A percentile compares a stretch with the other conserved stretches of the same genome.
These are phyloP conservation scores for Chernovozyma aurita DNA, from an alignment of 1,139 yeast species.

Conservation along the genomic window DNA sequence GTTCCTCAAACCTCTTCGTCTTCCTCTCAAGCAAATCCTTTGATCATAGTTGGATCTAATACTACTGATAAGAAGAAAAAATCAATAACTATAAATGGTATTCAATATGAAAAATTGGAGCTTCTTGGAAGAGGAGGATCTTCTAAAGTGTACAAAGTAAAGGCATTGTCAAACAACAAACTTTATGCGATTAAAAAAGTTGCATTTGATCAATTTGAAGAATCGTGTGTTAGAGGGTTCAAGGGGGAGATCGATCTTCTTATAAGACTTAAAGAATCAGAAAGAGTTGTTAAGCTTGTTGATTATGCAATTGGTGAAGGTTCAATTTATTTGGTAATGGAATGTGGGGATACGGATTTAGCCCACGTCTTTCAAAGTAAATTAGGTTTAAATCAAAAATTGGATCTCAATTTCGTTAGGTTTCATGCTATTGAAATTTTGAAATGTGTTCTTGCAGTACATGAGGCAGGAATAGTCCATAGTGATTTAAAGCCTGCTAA, in stretches of 20 bases:
- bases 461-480: conserved; percentile 83
- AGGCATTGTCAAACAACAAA: conserved; percentile 45
- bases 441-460: conserved; percentile 84
- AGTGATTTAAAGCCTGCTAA: conserved; percentile 96
- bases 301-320: conserved; percentile 70
- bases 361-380: conserved; percentile 74
- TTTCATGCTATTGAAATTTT: conserved; percentile 79
- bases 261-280: conserved; percentile 52
- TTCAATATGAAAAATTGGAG: conserved; percentile 70
- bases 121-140: conserved; percentile 90
- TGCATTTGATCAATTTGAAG: conserved; percentile 75
- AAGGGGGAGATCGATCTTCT: conserved; percentile 86
- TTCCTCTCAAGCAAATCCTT: conserved; percentile 1
- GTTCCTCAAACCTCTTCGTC: background rate
- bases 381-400: conserved; percentile 35
- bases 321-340: conserved; percentile 77
- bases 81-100: conserved; percentile 46
- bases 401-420: conserved; percentile 76
- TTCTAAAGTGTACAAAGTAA: conserved; percentile 85
- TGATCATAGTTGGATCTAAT: background rate
- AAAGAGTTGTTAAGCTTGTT: conserved; percentile 72
- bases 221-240: conserved; percentile 66
- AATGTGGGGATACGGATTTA: conserved; percentile 89
- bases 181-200: conserved; percentile 83
- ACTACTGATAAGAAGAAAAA: conserved; percentile 19